phyloP scores from a whole-genome alignment of 345 rosid species.

The Aquilaria sinensis region DNA sequence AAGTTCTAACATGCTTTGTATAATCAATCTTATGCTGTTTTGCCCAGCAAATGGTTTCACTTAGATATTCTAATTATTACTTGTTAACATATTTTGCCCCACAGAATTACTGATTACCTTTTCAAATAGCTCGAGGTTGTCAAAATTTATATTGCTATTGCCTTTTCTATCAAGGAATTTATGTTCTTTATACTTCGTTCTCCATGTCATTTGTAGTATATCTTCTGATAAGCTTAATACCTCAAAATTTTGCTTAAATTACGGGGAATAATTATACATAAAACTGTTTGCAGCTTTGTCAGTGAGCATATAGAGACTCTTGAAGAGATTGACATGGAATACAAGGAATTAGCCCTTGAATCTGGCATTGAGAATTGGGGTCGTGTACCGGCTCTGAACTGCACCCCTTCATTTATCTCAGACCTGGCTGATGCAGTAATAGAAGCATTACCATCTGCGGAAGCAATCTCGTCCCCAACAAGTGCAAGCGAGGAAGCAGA shows the following conservation, averaged over 20 bases:
- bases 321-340: constrained; percentile 94
- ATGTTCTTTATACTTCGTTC: no score
- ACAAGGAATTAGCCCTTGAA: constrained; percentile 75
- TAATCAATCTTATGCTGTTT: no score
- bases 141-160: no score
- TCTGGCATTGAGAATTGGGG: constrained; percentile 95
- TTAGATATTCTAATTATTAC: no score
- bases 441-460: constrained; percentile 79
- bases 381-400: constrained; percentile 78
- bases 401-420: constrained; percentile 72
- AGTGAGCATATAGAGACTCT: constrained; percentile 96
- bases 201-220: no score
- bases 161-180: no score
- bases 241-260: background rate
- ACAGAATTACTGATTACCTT: no score
- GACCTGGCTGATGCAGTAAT: constrained; percentile 91
- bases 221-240: no score
- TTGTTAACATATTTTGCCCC: no score
- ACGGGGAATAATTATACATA: background rate
- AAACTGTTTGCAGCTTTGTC: constrained; percentile 54
- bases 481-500: constrained; percentile 38
- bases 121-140: no score
- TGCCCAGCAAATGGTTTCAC: no score
- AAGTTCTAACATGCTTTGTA: no score
- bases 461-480: constrained; percentile 34